A percentile compares a stretch with the other conserved stretches of the same genome.
phyloP scores from a whole-genome alignment of 2,329 filamentous ascomycete genomes.

The Onygenales sp. region DNA sequence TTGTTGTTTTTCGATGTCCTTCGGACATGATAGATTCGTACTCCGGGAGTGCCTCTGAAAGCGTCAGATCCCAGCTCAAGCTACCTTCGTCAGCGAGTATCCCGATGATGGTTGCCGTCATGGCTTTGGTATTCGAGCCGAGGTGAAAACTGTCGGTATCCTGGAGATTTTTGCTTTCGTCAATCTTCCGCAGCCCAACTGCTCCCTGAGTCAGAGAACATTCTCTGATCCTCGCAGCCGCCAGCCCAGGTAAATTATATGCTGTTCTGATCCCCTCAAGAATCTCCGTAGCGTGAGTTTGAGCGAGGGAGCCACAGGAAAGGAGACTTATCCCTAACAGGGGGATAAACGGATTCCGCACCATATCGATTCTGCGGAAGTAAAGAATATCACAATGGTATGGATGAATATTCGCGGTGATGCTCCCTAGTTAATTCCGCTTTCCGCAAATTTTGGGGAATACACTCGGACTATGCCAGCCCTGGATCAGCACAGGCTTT shows the following conservation, averaged over 20 bases:
- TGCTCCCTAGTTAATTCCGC: too few relatives aligned
- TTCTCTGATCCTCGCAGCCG: not conserved
- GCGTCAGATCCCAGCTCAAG: conserved; percentile 5
- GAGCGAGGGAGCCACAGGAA: not conserved
- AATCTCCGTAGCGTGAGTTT: not conserved
- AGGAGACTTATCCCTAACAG: not conserved
- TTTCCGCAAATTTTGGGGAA: too few relatives aligned
- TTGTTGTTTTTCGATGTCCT: conserved; percentile 4
- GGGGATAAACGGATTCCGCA: not conserved
- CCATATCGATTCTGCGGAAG: not conserved
- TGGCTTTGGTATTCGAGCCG: conserved; percentile 6
- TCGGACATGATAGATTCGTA: not conserved
- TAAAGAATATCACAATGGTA: not conserved
- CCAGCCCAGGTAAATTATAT: conserved; percentile 4
- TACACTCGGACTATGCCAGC: too few relatives aligned
- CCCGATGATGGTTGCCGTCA: conserved; percentile 6
- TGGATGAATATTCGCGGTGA: not conserved
- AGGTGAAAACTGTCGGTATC: conserved; percentile 5
- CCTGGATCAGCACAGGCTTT: too few relatives aligned
- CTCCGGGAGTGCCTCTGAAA: conserved; percentile 3
- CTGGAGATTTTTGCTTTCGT: not conserved
- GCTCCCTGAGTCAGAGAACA: not conserved
- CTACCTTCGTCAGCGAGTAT: conserved; percentile 5
- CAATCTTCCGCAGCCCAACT: conserved; percentile 3
- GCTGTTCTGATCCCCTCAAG: conserved; percentile 2